Conservation (phyloP, 495 filamentous ascomycete genomes). For the Aspergillus diversus region DNA sequence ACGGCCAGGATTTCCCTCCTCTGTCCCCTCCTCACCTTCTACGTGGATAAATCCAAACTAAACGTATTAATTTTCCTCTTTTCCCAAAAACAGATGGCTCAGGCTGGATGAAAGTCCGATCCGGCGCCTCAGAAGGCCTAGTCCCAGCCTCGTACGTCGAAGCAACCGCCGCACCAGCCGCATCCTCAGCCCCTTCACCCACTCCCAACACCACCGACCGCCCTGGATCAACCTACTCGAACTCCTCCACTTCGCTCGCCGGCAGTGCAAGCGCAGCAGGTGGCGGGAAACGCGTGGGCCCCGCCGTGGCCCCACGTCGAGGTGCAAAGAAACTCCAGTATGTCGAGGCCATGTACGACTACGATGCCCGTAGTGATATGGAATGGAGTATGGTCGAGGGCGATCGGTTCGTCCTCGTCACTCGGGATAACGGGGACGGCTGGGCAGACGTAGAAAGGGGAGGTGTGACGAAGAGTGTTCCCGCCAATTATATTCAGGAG, state of each 20-base stretch:
- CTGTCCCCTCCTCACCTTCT: neutral
- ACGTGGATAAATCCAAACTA: constrained; percentile 2
- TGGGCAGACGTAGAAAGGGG: constrained; percentile 96
- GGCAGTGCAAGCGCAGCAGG: constrained; percentile 46
- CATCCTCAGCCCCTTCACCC: constrained; percentile 36
- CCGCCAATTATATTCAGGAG: constrained; percentile 88
- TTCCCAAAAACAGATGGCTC: constrained; percentile 66
- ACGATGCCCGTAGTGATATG: constrained; percentile 78
- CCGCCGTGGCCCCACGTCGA: constrained; percentile 86
- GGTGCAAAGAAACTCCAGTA: constrained; percentile 96
- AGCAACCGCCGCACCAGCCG: constrained; percentile 40
- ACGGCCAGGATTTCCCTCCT: neutral
- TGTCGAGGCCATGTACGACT: constrained; percentile 91
- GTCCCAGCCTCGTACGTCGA: constrained; percentile 87
- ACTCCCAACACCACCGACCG: constrained; percentile 47
- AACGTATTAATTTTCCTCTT: constrained; percentile 11
- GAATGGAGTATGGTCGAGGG: constrained; percentile 92
- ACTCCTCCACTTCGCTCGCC: constrained; percentile 72
- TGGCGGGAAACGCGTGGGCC: constrained; percentile 83
- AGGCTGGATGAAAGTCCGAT: constrained; percentile 85
- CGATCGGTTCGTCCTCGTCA: constrained; percentile 87
- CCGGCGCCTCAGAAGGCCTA: constrained; percentile 70
- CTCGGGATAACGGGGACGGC: constrained; percentile 83
- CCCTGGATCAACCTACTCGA: constrained; percentile 73
- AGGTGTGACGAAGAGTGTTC: constrained; percentile 89